Evolutionary conservation across 2,329 filamentous ascomycete genomes (phyloP).

Genomic region (Tolypocladium sp.): DNA sequence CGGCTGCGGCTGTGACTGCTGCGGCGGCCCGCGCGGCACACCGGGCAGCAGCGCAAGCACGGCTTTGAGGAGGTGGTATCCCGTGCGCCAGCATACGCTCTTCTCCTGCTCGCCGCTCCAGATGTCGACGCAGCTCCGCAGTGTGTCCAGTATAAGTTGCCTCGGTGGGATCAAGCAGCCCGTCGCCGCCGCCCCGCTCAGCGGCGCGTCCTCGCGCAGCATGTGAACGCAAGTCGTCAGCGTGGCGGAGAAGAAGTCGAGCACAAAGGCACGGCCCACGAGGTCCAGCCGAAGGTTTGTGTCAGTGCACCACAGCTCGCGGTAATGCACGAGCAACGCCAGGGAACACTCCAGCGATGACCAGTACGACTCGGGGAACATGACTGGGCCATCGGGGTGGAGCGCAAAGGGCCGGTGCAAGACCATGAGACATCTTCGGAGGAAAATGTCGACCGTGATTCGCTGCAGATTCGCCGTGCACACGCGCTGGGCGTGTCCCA

Average conservation of each 20-base stretch:
- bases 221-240: conserved; percentile 24
- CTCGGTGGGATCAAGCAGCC: conserved; percentile 21
- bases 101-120: conserved; percentile 24
- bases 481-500: conserved; percentile 18
- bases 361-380: conserved; percentile 26
- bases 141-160: conserved; percentile 24
- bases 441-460: conserved; percentile 24
- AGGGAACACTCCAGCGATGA: conserved; percentile 26
- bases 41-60: conserved; percentile 8
- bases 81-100: conserved; percentile 25
- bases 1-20: background rate
- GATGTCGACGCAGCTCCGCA: conserved; percentile 23
- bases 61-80: conserved; percentile 19
- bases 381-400: conserved; percentile 18
- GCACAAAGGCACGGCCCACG: conserved; percentile 22
- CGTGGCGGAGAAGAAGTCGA: conserved; percentile 25
- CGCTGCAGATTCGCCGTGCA: conserved; percentile 20
- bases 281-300: conserved; percentile 15
- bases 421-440: conserved; percentile 25
- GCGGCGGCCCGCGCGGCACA: background rate
- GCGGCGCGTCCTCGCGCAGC: conserved; percentile 22
- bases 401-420: conserved; percentile 25
- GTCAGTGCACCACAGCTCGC: conserved; percentile 22
- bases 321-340: conserved; percentile 24
- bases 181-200: conserved; percentile 15